Evolutionary conservation across 176 grass and related monocot species (phyloP).

Genomic region (Juncus effusus): DNA sequence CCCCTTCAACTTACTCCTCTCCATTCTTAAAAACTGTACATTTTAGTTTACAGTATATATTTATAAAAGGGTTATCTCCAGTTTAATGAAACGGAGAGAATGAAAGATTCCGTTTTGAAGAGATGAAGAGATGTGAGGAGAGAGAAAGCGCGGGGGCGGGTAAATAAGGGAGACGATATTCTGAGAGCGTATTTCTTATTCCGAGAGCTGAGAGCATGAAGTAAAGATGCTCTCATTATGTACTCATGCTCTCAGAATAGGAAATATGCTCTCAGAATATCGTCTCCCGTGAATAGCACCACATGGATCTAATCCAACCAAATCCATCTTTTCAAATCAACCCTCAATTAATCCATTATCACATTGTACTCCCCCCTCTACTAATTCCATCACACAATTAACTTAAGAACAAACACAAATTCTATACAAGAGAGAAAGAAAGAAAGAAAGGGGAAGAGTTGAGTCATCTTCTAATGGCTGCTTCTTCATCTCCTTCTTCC

Average conservation of each 20-base stretch:
- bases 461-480: slow-evolving; percentile 19
- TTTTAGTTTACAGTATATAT: too few relatives aligned
- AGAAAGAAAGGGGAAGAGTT: slow-evolving; percentile 8
- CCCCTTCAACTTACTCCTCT: too few relatives aligned
- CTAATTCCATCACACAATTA: too few relatives aligned
- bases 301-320: slow-evolving; percentile 2
- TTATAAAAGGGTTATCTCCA: not conserved
- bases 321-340: slow-evolving; percentile 9
- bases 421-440: not conserved
- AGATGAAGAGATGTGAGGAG: slow-evolving; percentile 9
- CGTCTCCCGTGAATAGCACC: not conserved
- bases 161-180: not conserved
- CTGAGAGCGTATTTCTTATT: too few relatives aligned
- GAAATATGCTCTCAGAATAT: too few relatives aligned
- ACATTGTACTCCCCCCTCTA: not conserved
- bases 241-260: too few relatives aligned
- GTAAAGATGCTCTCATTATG: too few relatives aligned
- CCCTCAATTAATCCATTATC: not conserved
- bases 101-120: not conserved
- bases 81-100: not conserved
- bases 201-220: too few relatives aligned
- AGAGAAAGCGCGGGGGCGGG: slow-evolving; percentile 42
- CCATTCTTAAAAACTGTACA: too few relatives aligned
- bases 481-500: slow-evolving; percentile 13
- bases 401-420: too few relatives aligned